Base-by-base conservation (phyloP, 768 basidiomycete genomes). In the Leccinum broughii region DNA sequence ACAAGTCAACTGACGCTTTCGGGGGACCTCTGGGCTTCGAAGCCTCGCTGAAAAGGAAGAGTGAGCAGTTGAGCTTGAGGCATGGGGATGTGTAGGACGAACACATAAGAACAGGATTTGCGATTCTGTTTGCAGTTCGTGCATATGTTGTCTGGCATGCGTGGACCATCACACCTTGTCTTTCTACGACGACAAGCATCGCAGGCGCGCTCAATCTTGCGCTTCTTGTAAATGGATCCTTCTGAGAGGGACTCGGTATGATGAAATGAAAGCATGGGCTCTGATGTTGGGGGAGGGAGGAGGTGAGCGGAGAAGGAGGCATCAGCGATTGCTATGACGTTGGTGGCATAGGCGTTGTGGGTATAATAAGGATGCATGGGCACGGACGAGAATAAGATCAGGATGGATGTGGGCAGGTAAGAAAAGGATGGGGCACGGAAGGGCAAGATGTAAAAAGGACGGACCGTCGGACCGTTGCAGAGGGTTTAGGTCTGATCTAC, bases 1-100 rank as follows among this genome's bases (percentile, higher is more conserved):
- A 22, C 24, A 4, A 49, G 54, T 54, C 14, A 55, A 79, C 86
- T 66, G 61, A 88, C 84, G 83, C 85, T 74, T 88, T 88, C 5
- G 87, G 83, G 24, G 87, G 87, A 0, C 85, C 85, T 56, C 87
- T 79, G 59, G 86, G 86, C 63, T 84, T 83, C 4, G 87, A 87
- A 2, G 77, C 77, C 69, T 87, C 86, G n/a, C 85, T 87, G 51
- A 30, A 46, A 49, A 49, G 46, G 51, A 51, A 2, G 11, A 34
- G 49, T 69, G 0, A 68, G 58, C 7, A 30, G 56, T 13, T 39
- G 48, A 0, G 7, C 7, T 50, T 17, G 49, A 50, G 41, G 32
- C 26, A 39, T 39, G 34, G 35, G 35, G 34, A 10, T 55, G 39
- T 4, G 46, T 52, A 55, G 37, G 44, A 77, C 83, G 53, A 62